phyloP scores from a whole-genome alignment of 2,329 filamentous ascomycete species.

The Triangularia verruculosa region DNA sequence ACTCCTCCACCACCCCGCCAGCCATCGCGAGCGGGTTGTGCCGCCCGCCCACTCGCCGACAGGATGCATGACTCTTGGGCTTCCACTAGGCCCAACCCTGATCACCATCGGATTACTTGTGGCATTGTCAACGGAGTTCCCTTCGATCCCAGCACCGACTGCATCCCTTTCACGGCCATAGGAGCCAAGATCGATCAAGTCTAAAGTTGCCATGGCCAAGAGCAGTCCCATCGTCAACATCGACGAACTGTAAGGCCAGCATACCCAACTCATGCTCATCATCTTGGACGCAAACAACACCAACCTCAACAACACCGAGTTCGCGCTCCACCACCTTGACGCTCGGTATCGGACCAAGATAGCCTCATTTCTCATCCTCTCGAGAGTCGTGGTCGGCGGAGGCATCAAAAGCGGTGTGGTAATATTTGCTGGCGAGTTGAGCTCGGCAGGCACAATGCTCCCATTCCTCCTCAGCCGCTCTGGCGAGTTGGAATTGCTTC shows the following conservation, averaged over 20 bases:
- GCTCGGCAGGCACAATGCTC: constrained; percentile 8
- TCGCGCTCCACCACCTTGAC: constrained; percentile 31
- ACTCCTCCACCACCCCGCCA: constrained; percentile 10
- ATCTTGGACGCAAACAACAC: constrained; percentile 68
- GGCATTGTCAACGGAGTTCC: background rate
- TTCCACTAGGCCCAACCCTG: background rate
- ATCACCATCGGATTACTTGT: background rate
- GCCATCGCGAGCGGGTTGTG: background rate
- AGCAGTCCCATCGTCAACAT: constrained; percentile 4
- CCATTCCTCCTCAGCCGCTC: constrained; percentile 28
- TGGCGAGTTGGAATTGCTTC: constrained; percentile 28
- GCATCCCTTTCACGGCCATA: background rate
- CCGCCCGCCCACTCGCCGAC: background rate
- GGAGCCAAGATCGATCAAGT: constrained; percentile 8
- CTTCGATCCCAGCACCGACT: background rate
- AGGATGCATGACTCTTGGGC: background rate
- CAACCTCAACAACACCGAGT: constrained; percentile 48
- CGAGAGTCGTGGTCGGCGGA: constrained; percentile 41
- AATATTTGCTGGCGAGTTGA: constrained; percentile 16
- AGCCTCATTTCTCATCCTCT: constrained; percentile 35
- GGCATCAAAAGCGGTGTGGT: constrained; percentile 49
- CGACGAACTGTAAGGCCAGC: constrained; percentile 21
- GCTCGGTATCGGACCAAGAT: constrained; percentile 38
- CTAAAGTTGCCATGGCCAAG: constrained; percentile 15
- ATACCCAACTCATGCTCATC: constrained; percentile 45